Evolutionary conservation across 1,284 basidiomycete species (phyloP).

Genomic region (Sparassis latifolia): DNA sequence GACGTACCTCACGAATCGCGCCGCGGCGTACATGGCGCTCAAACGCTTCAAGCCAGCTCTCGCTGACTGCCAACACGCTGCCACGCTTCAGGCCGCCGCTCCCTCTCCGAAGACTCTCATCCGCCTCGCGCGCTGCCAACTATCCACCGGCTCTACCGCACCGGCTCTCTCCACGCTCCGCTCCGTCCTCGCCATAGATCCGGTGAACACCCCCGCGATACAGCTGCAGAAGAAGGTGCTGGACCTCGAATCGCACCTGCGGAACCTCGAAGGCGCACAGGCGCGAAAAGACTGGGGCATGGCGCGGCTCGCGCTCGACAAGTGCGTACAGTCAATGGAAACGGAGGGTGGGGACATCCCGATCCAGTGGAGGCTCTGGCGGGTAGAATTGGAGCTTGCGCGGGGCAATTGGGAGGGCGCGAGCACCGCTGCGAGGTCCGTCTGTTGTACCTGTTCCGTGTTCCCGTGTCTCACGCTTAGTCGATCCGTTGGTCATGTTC

Average conservation of each 20-base stretch:
- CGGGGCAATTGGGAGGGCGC: conserved; percentile 68
- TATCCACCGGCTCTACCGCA: conserved; percentile 63
- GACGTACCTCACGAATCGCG: conserved; percentile 78
- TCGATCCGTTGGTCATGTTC: too few relatives aligned
- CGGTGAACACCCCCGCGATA: conserved; percentile 46
- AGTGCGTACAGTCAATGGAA: conserved; percentile 65
- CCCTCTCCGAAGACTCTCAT: conserved; percentile 63
- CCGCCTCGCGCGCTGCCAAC: conserved; percentile 74
- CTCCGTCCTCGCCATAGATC: conserved; percentile 48
- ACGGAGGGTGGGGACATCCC: conserved; percentile 70
- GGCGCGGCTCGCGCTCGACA: conserved; percentile 65
- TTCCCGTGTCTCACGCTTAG: not conserved
- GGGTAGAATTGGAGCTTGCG: conserved; percentile 69
- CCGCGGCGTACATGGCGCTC: conserved; percentile 79
- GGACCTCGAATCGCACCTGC: conserved; percentile 57
- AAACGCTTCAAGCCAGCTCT: conserved; percentile 73
- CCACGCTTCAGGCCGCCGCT: conserved; percentile 50
- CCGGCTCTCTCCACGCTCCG: conserved; percentile 60
- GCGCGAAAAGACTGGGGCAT: conserved; percentile 62
- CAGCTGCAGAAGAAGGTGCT: conserved; percentile 57
- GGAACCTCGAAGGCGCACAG: conserved; percentile 54
- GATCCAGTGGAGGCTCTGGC: conserved; percentile 73
- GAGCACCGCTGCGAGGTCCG: conserved; percentile 62
- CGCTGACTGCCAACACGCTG: conserved; percentile 74
- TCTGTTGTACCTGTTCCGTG: not conserved